These are phyloP conservation scores for Pythium apleroticum DNA, from an alignment of 352 stramenopile species.

Conservation along the genomic window DNA sequence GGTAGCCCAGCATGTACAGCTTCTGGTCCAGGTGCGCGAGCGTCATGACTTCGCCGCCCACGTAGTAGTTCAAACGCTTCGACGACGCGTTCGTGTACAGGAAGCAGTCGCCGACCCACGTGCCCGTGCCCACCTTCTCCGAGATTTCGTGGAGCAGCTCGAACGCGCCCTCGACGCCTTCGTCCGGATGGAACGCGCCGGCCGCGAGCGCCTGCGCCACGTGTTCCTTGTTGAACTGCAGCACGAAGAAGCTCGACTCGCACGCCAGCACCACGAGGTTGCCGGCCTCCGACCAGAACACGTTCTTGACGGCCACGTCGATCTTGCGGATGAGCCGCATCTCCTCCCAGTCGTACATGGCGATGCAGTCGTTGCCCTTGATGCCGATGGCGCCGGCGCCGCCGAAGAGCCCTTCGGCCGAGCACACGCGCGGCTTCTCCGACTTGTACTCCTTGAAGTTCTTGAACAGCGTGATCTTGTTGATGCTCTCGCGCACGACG, in stretches of 20 bases:
- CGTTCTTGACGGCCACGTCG: constrained; percentile 95
- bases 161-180: constrained; percentile 97
- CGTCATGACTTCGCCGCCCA: constrained; percentile 99
- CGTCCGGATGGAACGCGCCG: constrained; percentile 87
- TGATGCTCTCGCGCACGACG: constrained; percentile 96
- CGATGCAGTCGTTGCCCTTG: constrained; percentile 94
- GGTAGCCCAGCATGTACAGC: constrained; percentile 98
- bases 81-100: constrained; percentile 95
- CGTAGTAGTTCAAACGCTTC: constrained; percentile 97
- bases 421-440: constrained; percentile 93
- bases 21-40: constrained; percentile 95
- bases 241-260: constrained; percentile 95
- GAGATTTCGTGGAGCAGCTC: constrained; percentile 97
- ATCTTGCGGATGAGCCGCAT: constrained; percentile 97
- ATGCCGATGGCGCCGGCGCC: constrained; percentile 94
- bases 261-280: constrained; percentile 96
- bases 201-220: constrained; percentile 88
- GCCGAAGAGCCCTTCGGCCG: constrained; percentile 96
- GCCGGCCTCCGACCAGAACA: constrained; percentile 97
- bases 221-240: constrained; percentile 93
- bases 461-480: constrained; percentile 97
- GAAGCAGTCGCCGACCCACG: constrained; percentile 99
- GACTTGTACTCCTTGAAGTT: constrained; percentile 98
- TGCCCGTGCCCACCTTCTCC: constrained; percentile 94
- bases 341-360: constrained; percentile 99